Conservation (phyloP, 805 yeast genomes). For the Kodamaea hsintzibuensis region DNA sequence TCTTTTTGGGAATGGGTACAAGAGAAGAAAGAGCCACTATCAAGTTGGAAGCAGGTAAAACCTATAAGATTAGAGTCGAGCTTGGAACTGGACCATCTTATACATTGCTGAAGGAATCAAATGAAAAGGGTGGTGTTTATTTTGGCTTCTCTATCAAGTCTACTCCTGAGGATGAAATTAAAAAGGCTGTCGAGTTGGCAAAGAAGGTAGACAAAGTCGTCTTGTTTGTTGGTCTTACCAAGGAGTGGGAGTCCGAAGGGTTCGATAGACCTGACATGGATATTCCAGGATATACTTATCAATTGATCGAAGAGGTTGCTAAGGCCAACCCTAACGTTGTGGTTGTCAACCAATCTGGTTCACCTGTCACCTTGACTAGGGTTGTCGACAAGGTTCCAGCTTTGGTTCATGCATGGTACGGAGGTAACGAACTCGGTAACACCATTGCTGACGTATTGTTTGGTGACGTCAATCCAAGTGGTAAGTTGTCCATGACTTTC, state of each 20-base stretch:
- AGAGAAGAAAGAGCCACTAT: slow-evolving; percentile 46
- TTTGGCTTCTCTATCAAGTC: slow-evolving; percentile 24
- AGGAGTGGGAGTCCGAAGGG: slow-evolving; percentile 63
- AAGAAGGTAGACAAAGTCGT: slow-evolving; percentile 53
- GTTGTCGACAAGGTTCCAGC: slow-evolving; percentile 46
- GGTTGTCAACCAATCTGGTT: slow-evolving; percentile 59
- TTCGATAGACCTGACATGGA: slow-evolving; percentile 52
- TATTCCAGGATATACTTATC: slow-evolving; percentile 49
- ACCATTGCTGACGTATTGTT: slow-evolving; percentile 61
- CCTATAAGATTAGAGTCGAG: slow-evolving; percentile 48
- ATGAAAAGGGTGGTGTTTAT: slow-evolving; percentile 25
- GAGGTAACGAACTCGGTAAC: slow-evolving; percentile 59
- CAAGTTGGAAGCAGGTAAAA: slow-evolving; percentile 42
- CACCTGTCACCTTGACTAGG: slow-evolving; percentile 56
- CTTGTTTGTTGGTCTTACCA: slow-evolving; percentile 50
- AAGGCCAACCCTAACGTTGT: slow-evolving; percentile 51
- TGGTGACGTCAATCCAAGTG: slow-evolving; percentile 62
- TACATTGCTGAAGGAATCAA: slow-evolving; percentile 16
- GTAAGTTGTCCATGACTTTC: slow-evolving; percentile 57
- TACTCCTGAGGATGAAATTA: slow-evolving; percentile 23
- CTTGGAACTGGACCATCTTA: slow-evolving; percentile 51
- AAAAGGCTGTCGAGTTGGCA: slow-evolving; percentile 52
- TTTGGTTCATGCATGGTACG: slow-evolving; percentile 56
- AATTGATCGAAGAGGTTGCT: slow-evolving; percentile 45
- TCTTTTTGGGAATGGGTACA: slow-evolving; percentile 57